A percentile compares a stretch with the other conserved stretches of the same genome.
Evolutionary conservation across 2,329 filamentous ascomycete species (phyloP).

Genomic region (Laburnicola sp.): DNA sequence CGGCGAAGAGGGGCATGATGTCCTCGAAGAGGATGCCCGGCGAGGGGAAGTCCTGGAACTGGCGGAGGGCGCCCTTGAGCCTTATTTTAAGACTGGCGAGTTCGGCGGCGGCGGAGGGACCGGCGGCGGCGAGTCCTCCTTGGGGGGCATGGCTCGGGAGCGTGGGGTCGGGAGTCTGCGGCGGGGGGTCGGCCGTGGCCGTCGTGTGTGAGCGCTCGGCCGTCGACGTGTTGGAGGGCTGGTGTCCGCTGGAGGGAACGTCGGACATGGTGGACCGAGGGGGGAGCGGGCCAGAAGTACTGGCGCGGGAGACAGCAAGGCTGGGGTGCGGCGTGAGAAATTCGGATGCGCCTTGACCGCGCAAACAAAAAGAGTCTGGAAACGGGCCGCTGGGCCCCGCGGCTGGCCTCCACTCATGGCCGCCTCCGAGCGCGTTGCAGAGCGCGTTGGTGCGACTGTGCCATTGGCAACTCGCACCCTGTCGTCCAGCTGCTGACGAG

Average conservation of each 20-base stretch:
- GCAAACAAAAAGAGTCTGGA: constrained; percentile 25
- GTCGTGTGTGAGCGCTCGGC: constrained; percentile 21
- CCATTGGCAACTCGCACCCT: too few species aligned
- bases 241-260: constrained; percentile 5
- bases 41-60: constrained; percentile 89
- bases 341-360: constrained; percentile 21
- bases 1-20: constrained; percentile 93
- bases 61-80: constrained; percentile 73
- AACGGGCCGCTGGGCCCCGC: constrained; percentile 24
- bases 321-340: constrained; percentile 12
- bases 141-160: constrained; percentile 48
- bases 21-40: constrained; percentile 96
- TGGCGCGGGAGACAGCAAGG: constrained; percentile 17
- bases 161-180: constrained; percentile 40
- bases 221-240: constrained; percentile 24
- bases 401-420: too few species aligned
- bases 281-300: constrained; percentile 19
- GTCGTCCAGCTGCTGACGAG: too few species aligned
- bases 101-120: constrained; percentile 57
- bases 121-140: constrained; percentile 54
- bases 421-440: too few species aligned
- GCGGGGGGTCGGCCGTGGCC: too few species aligned
- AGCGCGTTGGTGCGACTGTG: too few species aligned
- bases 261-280: constrained; percentile 39
- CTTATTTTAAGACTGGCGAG: constrained; percentile 62